Percentiles rank a stretch among this genome's conserved stretches.
Conservation (phyloP, 2,329 filamentous ascomycete species). For the Periglandula ipomoeae region DNA sequence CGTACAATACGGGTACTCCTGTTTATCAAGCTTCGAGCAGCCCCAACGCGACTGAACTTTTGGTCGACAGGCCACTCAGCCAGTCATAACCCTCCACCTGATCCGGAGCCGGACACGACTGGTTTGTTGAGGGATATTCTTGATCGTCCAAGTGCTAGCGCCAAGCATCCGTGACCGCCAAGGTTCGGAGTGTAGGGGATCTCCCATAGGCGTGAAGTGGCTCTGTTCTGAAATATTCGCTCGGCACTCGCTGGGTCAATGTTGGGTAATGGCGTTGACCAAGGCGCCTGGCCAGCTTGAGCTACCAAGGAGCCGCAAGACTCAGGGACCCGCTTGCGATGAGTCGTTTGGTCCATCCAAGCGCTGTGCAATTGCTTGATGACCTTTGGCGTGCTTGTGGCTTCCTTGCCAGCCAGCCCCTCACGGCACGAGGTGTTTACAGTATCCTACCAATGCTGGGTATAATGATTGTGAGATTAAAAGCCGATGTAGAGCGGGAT, state of each 20-base stretch:
- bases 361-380: background rate
- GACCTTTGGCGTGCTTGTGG: background rate
- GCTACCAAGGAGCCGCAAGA: background rate
- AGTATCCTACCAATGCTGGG: background rate
- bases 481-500: constrained; percentile 2
- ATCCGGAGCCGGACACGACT: background rate
- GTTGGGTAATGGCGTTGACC: background rate
- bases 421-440: background rate
- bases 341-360: constrained; percentile 2
- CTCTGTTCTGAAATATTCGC: background rate
- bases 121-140: background rate
- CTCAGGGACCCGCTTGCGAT: background rate
- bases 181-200: background rate
- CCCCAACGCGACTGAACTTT: background rate
- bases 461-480: background rate
- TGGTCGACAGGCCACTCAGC: background rate
- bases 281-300: background rate
- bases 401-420: background rate
- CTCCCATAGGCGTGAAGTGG: background rate
- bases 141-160: background rate
- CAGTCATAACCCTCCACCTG: background rate
- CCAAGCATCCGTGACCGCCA: background rate
- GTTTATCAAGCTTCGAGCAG: too few species aligned
- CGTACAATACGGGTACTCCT: too few species aligned
- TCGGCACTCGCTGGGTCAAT: background rate